Evolutionary conservation across 495 filamentous ascomycete genomes (phyloP).

Genomic region (Mycothermus thermophilus): DNA sequence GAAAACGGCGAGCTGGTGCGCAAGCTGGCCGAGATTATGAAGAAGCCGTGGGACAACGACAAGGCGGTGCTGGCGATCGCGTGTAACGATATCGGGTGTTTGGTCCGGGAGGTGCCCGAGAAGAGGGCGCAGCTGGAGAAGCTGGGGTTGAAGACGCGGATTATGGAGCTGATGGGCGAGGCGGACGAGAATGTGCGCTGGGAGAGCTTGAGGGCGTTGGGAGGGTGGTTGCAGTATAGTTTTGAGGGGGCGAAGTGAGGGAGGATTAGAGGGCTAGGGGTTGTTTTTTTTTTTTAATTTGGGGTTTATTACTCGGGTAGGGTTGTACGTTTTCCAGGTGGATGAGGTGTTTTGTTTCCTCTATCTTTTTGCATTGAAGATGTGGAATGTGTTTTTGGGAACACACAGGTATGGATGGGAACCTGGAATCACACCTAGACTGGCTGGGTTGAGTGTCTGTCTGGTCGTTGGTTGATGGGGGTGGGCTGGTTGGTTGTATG

Average conservation of each 20-base stretch:
- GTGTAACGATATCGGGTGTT: conserved; percentile 80
- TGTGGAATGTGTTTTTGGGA: too few species aligned
- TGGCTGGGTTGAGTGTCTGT: too few species aligned
- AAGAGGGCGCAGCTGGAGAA: conserved; percentile 71
- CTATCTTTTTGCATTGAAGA: too few species aligned
- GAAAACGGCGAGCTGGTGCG: conserved; percentile 64
- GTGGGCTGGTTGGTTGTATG: neutral
- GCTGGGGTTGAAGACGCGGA: conserved; percentile 73
- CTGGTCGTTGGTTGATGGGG: too few species aligned
- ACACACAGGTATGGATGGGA: conserved; percentile 1
- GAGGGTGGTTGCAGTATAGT: conserved; percentile 86
- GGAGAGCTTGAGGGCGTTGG: conserved; percentile 88
- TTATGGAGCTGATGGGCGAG: conserved; percentile 94
- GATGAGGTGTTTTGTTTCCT: neutral
- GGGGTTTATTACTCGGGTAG: too few species aligned
- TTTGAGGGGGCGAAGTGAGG: conserved; percentile 48
- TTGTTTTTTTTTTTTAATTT: neutral
- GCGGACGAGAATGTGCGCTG: conserved; percentile 80
- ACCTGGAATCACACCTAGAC: conserved; percentile 5
- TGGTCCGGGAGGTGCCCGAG: conserved; percentile 87
- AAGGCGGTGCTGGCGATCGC: conserved; percentile 93
- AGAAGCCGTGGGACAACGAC: conserved; percentile 77
- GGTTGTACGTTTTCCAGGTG: too few species aligned
- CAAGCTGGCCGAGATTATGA: conserved; percentile 76
- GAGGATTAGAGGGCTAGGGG: neutral